A percentile compares a stretch with the other conserved stretches of the same genome.
phyloP scores from a whole-genome alignment of 73 alveolate genomes.

The Uronychia binucleata region DNA sequence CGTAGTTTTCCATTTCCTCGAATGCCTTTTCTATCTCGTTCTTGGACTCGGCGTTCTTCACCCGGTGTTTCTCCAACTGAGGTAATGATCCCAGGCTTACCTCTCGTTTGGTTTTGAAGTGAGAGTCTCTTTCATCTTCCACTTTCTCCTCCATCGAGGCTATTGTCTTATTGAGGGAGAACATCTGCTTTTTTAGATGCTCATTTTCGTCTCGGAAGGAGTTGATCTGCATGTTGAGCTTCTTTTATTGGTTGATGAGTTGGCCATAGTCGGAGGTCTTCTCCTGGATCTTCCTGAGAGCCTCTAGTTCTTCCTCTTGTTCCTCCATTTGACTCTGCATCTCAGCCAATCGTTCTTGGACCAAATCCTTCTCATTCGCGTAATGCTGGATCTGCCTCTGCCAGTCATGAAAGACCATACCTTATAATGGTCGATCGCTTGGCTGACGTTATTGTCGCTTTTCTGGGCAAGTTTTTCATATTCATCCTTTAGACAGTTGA shows the following conservation, averaged over 20 bases:
- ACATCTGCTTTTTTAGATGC: neutral
- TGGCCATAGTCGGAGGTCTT: neutral
- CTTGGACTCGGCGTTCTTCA: neutral
- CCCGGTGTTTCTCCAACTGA: neutral
- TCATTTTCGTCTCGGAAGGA: neutral
- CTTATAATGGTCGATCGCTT: neutral
- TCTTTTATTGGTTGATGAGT: neutral
- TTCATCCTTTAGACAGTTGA: neutral
- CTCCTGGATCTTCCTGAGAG: neutral
- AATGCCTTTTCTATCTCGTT: conserved; percentile 7
- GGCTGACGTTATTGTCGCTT: neutral
- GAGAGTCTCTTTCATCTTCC: neutral
- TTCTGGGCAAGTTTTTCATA: neutral
- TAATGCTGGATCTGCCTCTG: neutral
- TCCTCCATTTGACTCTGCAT: neutral
- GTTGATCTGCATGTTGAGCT: neutral
- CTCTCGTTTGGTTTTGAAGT: neutral
- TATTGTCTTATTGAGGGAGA: neutral
- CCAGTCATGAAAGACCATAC: neutral
- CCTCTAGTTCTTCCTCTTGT: neutral
- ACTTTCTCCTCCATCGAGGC: neutral
- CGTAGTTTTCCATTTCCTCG: conserved; percentile 3
- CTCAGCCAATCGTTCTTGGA: neutral
- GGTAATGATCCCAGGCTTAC: no score
- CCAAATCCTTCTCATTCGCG: neutral